Evolutionary conservation across 2,329 filamentous ascomycete genomes (phyloP), one percentile per base, ranked within the genome.

Genomic region (Hypoxylon sp.): DNA sequence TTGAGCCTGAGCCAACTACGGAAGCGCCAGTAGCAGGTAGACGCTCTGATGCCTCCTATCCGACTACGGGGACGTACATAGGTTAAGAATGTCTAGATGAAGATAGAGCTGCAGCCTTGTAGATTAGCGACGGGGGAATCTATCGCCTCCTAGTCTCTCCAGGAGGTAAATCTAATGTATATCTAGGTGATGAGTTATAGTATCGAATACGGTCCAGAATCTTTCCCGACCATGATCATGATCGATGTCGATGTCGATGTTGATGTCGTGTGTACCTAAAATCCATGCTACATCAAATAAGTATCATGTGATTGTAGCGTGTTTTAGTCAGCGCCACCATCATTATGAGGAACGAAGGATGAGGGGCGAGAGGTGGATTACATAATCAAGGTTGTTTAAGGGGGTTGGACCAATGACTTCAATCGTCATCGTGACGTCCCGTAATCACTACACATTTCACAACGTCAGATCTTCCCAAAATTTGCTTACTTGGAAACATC

Each of bases 361-460:
- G 6, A 9, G 5, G 29, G 26, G 26, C 26, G 26, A 19, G 14
- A 8, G 0, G 2, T 17, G n/a, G 37, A 37, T 14, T 37, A 37
- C 13, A 11, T 37, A 13, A 37, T 37, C 35, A 37, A 37, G 10
- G 3, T 37, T 4, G 35, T 37, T 6, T 4, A 26, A 6, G 26
- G 26, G 26, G 26, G 26, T 6, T 13, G 33, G 33, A 14, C 33
- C 33, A 11, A 11, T 37, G 11, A 4, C 33, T 5, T 14, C 11
- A 6, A 8, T 17, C 59, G 51, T 62, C 59, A 62, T 55, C 10
- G 35, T 60, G 57, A 60, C 57, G 57, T 46, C 10, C 13, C 13
- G 39, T 5, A 48, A 31, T 42, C 3, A 22, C 19, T 42, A 6
- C 51, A 9, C 51, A 13, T 33, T 48, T 14, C n/a, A 19, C 17